phyloP scores from a whole-genome alignment of 305 asterid species.

The Caryopteris hybrid region DNA sequence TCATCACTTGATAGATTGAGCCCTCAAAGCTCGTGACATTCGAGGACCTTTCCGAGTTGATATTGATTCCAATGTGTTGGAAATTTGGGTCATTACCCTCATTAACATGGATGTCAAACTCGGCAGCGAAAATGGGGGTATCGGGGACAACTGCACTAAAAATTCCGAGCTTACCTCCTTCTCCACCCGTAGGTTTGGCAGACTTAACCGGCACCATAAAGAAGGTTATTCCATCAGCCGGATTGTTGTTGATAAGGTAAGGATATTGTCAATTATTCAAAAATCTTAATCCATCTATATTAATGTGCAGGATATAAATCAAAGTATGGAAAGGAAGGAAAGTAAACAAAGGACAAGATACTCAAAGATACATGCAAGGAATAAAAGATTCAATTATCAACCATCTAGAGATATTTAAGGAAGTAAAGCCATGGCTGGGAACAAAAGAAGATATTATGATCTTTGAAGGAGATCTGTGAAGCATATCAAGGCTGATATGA shows the following conservation, averaged over 20 bases:
- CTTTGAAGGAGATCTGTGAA: no score
- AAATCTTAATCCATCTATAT: no score
- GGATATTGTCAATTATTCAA: not conserved
- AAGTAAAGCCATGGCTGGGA: no score
- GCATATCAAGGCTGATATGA: no score
- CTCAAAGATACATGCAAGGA: no score
- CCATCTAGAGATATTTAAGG: no score
- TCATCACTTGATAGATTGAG: not conserved
- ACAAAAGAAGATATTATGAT: no score
- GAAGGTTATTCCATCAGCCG: constrained; percentile 5
- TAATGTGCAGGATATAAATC: no score
- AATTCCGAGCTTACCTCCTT: not conserved
- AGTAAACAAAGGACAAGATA: no score
- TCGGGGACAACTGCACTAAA: not conserved
- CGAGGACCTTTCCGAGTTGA: not conserved
- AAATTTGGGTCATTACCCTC: not conserved
- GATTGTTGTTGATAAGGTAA: not conserved
- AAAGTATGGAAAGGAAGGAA: no score
- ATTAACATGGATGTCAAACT: not conserved
- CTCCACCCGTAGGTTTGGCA: not conserved
- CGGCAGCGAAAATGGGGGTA: not conserved
- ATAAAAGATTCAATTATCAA: no score
- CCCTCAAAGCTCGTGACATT: not conserved
- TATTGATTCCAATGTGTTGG: not conserved
- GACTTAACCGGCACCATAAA: not conserved